These are phyloP conservation scores for Alternaria brassicicola DNA, from an alignment of 2,329 filamentous ascomycete genomes.

Conservation along the genomic window DNA sequence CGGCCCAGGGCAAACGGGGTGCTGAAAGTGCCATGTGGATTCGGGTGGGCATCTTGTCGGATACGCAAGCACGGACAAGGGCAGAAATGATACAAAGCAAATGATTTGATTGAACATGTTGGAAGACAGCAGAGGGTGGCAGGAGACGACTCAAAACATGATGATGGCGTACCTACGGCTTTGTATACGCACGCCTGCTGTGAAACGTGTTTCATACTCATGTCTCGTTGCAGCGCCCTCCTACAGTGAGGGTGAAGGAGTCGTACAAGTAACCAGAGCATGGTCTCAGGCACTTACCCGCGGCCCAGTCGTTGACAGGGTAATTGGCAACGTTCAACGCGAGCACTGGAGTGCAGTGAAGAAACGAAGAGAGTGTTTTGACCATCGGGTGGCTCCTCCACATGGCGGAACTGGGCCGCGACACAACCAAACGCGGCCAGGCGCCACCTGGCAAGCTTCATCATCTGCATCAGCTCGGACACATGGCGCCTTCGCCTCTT, in stretches of 20 bases:
- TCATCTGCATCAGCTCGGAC: not conserved
- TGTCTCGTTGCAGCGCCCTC: constrained; percentile 14
- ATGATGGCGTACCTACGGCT: not conserved
- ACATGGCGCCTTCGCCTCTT: not conserved
- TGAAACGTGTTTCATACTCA: constrained; percentile 27
- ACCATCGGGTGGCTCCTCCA: not conserved
- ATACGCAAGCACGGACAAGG: constrained; percentile 4
- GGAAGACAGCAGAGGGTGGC: not conserved
- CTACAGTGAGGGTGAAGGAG: not conserved
- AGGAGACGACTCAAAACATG: not conserved
- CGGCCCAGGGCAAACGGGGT: constrained; percentile 32
- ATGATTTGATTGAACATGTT: not conserved
- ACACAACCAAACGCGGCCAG: not conserved
- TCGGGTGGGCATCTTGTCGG: constrained; percentile 17
- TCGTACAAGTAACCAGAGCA: not conserved
- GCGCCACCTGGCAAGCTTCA: not conserved
- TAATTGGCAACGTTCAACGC: not conserved
- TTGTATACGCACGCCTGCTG: not conserved
- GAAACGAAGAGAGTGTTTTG: not conserved
- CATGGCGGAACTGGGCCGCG: constrained; percentile 1
- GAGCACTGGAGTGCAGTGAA: not conserved
- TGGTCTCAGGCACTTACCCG: not conserved
- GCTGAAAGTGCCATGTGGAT: constrained; percentile 17
- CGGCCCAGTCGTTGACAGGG: not conserved
- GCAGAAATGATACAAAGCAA: not conserved